phyloP scores from a whole-genome alignment of 1,284 basidiomycete species.

The Sporisorium scitamineum region DNA sequence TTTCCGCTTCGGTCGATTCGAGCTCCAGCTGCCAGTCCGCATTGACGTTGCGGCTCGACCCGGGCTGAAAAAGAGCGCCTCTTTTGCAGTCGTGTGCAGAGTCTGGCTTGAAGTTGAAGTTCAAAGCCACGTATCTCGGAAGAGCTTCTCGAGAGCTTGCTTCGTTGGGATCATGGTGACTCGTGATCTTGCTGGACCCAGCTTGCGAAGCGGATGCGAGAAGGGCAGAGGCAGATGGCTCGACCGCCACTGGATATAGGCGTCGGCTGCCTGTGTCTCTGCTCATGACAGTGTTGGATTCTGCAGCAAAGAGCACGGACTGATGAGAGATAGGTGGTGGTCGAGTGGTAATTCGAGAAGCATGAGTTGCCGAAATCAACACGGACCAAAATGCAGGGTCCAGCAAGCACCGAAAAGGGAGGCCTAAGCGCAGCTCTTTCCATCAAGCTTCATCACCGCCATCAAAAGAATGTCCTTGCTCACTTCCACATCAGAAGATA shows the following conservation, averaged over 20 bases:
- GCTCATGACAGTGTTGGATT: constrained; percentile 8
- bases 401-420: constrained; percentile 3
- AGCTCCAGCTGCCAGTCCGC: constrained; percentile 48
- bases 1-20: constrained; percentile 18
- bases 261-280: constrained; percentile 5
- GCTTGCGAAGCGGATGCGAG: constrained; percentile 8
- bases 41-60: constrained; percentile 3
- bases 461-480: not conserved
- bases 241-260: constrained; percentile 26
- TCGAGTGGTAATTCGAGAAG: not conserved
- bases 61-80: constrained; percentile 32
- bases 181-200: not conserved
- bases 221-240: constrained; percentile 24
- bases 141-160: not conserved
- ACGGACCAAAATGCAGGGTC: constrained; percentile 22
- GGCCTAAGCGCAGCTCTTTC: not conserved
- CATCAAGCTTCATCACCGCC: not conserved
- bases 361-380: not conserved
- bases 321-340: not conserved
- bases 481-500: too few relatives aligned
- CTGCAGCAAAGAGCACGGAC: too few relatives aligned
- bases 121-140: constrained; percentile 30
- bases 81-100: constrained; percentile 32
- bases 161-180: constrained; percentile 1
- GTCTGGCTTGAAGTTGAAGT: constrained; percentile 54